phyloP scores from a whole-genome alignment of 148 eudicot species.

The Vaccinium corymbosum region DNA sequence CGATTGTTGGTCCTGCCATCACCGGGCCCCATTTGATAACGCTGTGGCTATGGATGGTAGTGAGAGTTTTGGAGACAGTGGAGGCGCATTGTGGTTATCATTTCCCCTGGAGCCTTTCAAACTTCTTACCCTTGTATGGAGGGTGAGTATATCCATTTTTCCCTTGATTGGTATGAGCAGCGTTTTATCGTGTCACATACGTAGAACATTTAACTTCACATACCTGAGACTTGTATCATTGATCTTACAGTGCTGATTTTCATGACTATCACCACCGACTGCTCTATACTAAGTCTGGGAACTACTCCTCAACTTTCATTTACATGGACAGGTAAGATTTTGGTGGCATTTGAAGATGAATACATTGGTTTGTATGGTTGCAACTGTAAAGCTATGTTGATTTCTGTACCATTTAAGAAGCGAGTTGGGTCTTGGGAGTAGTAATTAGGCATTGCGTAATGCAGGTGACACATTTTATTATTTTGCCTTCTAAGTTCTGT shows the following conservation, averaged over 20 bases:
- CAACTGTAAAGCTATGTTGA: neutral
- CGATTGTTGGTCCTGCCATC: slow-evolving; percentile 85
- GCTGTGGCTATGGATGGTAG: slow-evolving; percentile 93
- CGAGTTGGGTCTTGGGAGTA: neutral
- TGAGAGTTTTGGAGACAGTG: slow-evolving; percentile 92
- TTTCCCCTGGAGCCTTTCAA: slow-evolving; percentile 94
- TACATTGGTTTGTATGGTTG: neutral
- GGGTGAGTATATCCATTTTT: slow-evolving; percentile 48
- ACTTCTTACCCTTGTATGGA: slow-evolving; percentile 82
- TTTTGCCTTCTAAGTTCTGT: neutral
- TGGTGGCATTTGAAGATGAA: neutral
- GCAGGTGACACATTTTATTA: neutral
- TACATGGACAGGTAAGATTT: slow-evolving; percentile 84
- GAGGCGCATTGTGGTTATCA: slow-evolving; percentile 96
- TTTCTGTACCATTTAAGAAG: neutral
- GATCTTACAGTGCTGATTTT: slow-evolving; percentile 71
- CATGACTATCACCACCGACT: slow-evolving; percentile 95
- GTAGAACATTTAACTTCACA: neutral
- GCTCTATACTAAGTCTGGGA: slow-evolving; percentile 85
- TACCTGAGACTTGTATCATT: slow-evolving; percentile 3
- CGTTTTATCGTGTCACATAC: neutral
- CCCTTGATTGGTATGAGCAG: neutral
- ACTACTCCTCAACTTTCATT: slow-evolving; percentile 91
- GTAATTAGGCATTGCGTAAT: neutral
- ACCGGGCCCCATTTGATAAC: slow-evolving; percentile 93